phyloP scores from a whole-genome alignment of 2,329 filamentous ascomycete genomes.

The Epichloe uncinata region DNA sequence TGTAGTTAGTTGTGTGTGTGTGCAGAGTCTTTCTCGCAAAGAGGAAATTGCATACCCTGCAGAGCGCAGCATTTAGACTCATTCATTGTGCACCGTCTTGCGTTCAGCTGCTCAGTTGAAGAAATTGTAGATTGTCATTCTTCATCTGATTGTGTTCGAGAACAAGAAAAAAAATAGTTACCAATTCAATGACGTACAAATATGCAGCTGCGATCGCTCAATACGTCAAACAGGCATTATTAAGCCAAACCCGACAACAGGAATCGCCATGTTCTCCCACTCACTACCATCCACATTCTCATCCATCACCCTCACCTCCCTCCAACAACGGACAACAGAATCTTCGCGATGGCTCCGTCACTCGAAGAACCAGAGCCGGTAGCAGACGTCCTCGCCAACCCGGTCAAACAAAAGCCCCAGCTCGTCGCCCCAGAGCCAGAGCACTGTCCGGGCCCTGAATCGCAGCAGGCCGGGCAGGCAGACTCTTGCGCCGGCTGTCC shows the following conservation, averaged over 20 bases:
- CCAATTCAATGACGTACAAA: background rate
- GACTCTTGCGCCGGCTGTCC: conserved; percentile 92
- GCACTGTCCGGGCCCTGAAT: conserved; percentile 87
- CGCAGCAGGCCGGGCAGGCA: conserved; percentile 51
- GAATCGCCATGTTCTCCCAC: background rate
- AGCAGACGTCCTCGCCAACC: conserved; percentile 60
- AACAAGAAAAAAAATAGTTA: background rate
- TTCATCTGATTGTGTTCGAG: background rate
- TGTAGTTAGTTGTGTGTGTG: too few species aligned
- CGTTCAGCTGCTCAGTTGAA: too few species aligned
- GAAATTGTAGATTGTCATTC: too few species aligned
- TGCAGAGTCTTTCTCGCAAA: too few species aligned
- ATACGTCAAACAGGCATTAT: background rate
- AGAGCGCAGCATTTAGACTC: too few species aligned
- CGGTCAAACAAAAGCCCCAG: conserved; percentile 64
- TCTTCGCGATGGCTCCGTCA: conserved; percentile 46
- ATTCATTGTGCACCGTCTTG: too few species aligned
- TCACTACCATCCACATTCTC: background rate
- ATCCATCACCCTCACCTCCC: background rate
- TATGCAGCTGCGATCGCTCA: background rate
- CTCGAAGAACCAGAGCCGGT: conserved; percentile 57
- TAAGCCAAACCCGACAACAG: background rate
- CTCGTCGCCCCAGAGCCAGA: conserved; percentile 93
- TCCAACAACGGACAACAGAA: background rate
- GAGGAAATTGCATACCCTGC: too few species aligned